Base-by-base conservation (phyloP, 148 eudicot species). In the Rhododendron mucronatum region DNA sequence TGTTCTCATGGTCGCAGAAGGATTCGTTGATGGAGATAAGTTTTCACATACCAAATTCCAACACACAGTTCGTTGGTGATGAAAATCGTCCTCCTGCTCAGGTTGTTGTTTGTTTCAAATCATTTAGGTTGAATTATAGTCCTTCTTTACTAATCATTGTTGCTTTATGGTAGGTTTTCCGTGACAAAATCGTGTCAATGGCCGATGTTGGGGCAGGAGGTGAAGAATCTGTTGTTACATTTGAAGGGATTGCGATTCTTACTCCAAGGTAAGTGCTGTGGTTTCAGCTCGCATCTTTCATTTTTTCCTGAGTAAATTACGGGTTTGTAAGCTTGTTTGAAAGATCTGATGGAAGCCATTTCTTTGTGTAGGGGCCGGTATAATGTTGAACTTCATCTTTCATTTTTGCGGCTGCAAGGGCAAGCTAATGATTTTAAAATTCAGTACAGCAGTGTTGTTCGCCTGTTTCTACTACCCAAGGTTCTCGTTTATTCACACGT, bases 1-100 rank as follows among this genome's bases (percentile, higher is more conserved):
- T 75, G 74, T 33, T 14, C 41, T 80, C 69, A 26, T 84, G 78
- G 57, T 33, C 85, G 63, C 96, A 97, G 99, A 97, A 97, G 94
- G 99, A 97, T 91, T 97, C 99, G 23, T 82, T 97, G 87, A 97
- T 94, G 99, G 99, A 97, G 92, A 93, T 97, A 86, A 95, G 98
- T 89, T 97, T 97, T 73, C 96, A 95, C 84, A 88, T 97, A 75
- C 98, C 99, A 74, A 95, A 91, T 89, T 93, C 99, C 44, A 97
- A 95, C 87, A 93, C 96, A 50, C 98, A 95, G 83, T 97, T 94
- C 91, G 98, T 94, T 90, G 99, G 99, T 82, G 99, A 97, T 90
- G 99, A 97, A 89, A 91, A 90, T 88, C 94, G 88, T 15, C 96
- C 99, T 86, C 85, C 99, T 45, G 98, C 98, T 87, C 98, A 95